Evolutionary conservation across 192 early-diverging fungal species (phyloP), one percentile per base, ranked within the genome.

Genomic region (Mortierella alpina): DNA sequence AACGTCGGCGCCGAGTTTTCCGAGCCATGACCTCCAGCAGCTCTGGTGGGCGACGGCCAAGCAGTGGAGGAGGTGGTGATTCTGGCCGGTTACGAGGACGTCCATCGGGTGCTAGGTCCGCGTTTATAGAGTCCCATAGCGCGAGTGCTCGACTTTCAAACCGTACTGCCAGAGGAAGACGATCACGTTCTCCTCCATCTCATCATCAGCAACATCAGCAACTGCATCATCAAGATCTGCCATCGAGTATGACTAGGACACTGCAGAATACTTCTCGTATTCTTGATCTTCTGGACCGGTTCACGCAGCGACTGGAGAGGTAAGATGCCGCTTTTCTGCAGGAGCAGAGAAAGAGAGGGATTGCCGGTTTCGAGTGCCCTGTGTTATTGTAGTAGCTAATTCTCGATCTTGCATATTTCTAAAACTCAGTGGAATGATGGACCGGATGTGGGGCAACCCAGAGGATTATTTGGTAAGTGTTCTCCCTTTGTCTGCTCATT

Each of bases 401-500:
- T 20, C n/a, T 11, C 42, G 40, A 40, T 46, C 41, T 11, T 11
- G 9, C 14, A 23, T 15, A 2, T 22, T 20, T 57, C n/a, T 14
- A 15, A 18, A 11, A 14, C 22, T 57, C n/a, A 10, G 12, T 42
- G 11, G 15, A 8, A n/a, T 55, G 54, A 65, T 39, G 41, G 23
- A 50, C 41, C 59, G 6, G 10, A 62, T 62, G 59, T 70, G 68
- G 68, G 68, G 68, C 13, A 70, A 62, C 54, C 68, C 68, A 10
- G 68, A 59, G 6, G 68, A 70, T 46, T 70, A 70, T 39, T 13
- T 70, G 58, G 68, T 70, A 62, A 69, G 56, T 2, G 45, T 45
- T 45, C 52, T 15, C 23, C 17, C 20, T 55, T 42, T 41, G 23
- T 8, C 12, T 53, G n/a, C 8, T 51, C 23, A 11, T n/a, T 10